phyloP scores from a whole-genome alignment of 2,329 filamentous ascomycete species.

The Diaporthe longicolla region DNA sequence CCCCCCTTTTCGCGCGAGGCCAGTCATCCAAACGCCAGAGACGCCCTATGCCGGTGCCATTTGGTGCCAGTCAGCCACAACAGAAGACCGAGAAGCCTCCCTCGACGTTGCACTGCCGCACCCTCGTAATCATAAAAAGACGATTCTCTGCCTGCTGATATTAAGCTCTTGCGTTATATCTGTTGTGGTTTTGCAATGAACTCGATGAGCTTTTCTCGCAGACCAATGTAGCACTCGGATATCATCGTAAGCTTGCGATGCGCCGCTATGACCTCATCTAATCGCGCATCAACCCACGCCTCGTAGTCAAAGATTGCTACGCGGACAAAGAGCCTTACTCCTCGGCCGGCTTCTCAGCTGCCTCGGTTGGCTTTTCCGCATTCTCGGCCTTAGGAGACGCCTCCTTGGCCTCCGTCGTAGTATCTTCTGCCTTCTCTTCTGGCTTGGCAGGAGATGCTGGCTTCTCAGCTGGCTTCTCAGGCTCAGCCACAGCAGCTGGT shows the following conservation, averaged over 20 bases:
- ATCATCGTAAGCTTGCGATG: background rate
- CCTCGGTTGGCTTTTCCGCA: slow-evolving; percentile 6
- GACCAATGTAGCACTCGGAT: background rate
- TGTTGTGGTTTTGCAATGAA: background rate
- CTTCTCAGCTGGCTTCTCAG: slow-evolving; percentile 45
- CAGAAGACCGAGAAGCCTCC: background rate
- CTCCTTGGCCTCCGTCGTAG: slow-evolving; percentile 8
- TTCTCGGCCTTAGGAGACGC: slow-evolving; percentile 17
- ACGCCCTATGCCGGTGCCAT: slow-evolving; percentile 24
- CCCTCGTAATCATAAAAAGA: slow-evolving; percentile 1
- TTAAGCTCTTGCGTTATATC: background rate
- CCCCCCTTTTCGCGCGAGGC: background rate
- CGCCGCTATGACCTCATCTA: background rate
- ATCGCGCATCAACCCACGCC: background rate
- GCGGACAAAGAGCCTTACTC: background rate
- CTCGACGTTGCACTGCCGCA: background rate
- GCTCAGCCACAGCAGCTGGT: slow-evolving; percentile 35
- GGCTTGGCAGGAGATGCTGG: slow-evolving; percentile 36
- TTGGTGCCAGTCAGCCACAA: slow-evolving; percentile 15
- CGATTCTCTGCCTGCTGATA: slow-evolving; percentile 3
- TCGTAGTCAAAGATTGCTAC: too few relatives aligned
- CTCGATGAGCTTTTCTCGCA: background rate
- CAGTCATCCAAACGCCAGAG: slow-evolving; percentile 25
- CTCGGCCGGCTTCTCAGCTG: slow-evolving; percentile 10
- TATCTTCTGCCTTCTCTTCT: slow-evolving; percentile 13